Percentiles rank a stretch among this genome's conserved stretches.
Conservation (phyloP, 202 grass and related monocot genomes). For the Schoenoplectus tabernaemontani region DNA sequence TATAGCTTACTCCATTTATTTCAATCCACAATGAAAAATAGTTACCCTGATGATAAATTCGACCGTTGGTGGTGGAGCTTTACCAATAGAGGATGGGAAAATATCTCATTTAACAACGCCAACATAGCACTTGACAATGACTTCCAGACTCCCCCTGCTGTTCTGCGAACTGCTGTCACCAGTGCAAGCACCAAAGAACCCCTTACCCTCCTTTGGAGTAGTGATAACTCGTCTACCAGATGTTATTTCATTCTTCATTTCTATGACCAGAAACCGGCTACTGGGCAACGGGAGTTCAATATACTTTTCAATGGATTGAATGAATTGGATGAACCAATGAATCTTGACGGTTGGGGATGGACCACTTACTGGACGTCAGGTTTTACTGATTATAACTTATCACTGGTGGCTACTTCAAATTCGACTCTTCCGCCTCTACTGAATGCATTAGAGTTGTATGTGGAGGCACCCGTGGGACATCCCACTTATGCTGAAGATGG, state of each 20-base stretch:
- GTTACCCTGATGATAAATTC: conserved; percentile 21
- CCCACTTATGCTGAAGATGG: conserved; percentile 23
- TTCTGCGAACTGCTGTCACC: conserved; percentile 9
- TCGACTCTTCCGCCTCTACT: conserved; percentile 39
- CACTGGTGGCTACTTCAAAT: not conserved
- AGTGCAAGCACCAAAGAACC: not conserved
- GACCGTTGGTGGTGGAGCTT: conserved; percentile 2
- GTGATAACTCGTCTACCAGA: not conserved
- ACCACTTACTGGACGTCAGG: not conserved
- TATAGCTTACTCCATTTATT: not conserved
- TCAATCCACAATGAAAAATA: not conserved
- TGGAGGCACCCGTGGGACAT: not conserved
- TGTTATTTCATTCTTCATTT: conserved; percentile 4
- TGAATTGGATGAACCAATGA: not conserved
- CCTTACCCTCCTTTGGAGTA: not conserved
- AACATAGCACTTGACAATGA: not conserved
- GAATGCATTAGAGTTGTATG: conserved; percentile 51
- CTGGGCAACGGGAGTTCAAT: not conserved
- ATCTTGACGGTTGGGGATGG: not conserved
- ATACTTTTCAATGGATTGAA: not conserved
- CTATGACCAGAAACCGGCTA: not conserved
- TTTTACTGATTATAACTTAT: not conserved
- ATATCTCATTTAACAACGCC: not conserved
- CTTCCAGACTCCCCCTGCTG: not conserved
- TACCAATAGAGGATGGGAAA: not conserved